A percentile compares a stretch with the other conserved stretches of the same genome.
Evolutionary conservation across 768 basidiomycete species (phyloP).

Genomic region (Clitopilus hobsonii): DNA sequence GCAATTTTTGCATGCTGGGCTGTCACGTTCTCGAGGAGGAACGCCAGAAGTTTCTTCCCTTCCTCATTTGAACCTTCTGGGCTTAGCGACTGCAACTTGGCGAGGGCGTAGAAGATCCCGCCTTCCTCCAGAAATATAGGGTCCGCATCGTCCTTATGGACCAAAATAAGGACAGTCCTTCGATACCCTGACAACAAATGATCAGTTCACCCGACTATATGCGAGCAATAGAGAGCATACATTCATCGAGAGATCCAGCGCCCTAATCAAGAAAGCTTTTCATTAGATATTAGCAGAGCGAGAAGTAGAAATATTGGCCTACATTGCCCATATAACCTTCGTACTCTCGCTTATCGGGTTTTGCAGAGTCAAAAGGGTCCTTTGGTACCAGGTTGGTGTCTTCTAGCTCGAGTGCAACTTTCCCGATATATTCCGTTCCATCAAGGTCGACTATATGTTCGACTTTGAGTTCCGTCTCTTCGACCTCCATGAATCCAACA

Average conservation of each 20-base stretch:
- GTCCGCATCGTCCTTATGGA: neutral
- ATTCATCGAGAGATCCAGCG: neutral
- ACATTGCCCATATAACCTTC: neutral
- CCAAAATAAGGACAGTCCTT: neutral
- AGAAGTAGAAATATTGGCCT: neutral
- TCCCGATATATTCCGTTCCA: neutral
- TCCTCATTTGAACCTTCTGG: neutral
- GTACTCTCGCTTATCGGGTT: neutral
- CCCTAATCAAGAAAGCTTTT: neutral
- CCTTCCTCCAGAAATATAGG: neutral
- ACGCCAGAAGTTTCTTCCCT: neutral
- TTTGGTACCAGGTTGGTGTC: neutral
- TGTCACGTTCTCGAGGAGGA: constrained; percentile 5
- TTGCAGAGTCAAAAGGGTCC: neutral
- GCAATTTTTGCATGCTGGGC: constrained; percentile 9
- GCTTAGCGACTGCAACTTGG: neutral
- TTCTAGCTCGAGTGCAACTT: neutral
- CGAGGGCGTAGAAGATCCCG: neutral
- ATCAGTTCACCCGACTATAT: neutral
- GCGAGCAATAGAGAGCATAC: neutral
- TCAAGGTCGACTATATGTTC: neutral
- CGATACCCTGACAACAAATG: neutral
- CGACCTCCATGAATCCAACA: neutral
- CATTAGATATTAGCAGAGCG: neutral
- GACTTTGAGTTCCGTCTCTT: neutral